Conservation (phyloP, 2,329 filamentous ascomycete genomes). For the Cladophialophora yegresii region DNA sequence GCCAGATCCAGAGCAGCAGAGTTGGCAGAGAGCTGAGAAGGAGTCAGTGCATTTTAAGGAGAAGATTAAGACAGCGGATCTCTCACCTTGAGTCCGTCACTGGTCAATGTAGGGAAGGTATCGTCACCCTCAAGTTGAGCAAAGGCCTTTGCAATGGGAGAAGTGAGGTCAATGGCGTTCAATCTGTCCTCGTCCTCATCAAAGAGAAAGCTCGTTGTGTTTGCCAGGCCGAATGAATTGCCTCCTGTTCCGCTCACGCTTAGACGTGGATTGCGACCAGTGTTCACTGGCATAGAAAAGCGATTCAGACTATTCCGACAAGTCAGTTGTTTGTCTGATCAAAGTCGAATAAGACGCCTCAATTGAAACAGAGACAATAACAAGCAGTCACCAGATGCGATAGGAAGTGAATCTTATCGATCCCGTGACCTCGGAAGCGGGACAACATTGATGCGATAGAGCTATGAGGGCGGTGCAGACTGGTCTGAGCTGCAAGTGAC, state of each 20-base stretch:
- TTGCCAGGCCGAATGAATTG: slow-evolving; percentile 65
- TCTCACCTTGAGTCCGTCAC: slow-evolving; percentile 47
- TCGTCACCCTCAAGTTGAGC: slow-evolving; percentile 74
- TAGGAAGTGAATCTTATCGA: slow-evolving; percentile 16
- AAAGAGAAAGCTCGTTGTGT: slow-evolving; percentile 83
- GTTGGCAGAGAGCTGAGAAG: slow-evolving; percentile 72
- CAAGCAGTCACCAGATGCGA: background rate
- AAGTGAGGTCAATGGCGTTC: slow-evolving; percentile 43
- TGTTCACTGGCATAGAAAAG: slow-evolving; percentile 89
- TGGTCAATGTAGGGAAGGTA: slow-evolving; percentile 74
- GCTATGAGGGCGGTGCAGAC: slow-evolving; percentile 7
- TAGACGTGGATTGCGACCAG: slow-evolving; percentile 35
- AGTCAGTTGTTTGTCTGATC: slow-evolving; percentile 25
- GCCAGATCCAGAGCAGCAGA: slow-evolving; percentile 80
- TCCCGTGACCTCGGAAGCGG: slow-evolving; percentile 2
- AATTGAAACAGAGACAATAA: background rate
- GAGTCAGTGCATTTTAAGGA: slow-evolving; percentile 21
- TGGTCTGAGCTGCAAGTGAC: background rate
- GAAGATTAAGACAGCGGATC: slow-evolving; percentile 2
- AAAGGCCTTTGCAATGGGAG: slow-evolving; percentile 68
- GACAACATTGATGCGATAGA: background rate
- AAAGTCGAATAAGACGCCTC: background rate
- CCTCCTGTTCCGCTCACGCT: slow-evolving; percentile 22
- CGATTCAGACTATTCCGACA: slow-evolving; percentile 68
- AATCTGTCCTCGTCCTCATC: slow-evolving; percentile 75